Percentiles rank a stretch among this genome's conserved stretches.
Conservation (phyloP, 192 early-diverging fungal genomes). For the Ambispora gerdemannii region DNA sequence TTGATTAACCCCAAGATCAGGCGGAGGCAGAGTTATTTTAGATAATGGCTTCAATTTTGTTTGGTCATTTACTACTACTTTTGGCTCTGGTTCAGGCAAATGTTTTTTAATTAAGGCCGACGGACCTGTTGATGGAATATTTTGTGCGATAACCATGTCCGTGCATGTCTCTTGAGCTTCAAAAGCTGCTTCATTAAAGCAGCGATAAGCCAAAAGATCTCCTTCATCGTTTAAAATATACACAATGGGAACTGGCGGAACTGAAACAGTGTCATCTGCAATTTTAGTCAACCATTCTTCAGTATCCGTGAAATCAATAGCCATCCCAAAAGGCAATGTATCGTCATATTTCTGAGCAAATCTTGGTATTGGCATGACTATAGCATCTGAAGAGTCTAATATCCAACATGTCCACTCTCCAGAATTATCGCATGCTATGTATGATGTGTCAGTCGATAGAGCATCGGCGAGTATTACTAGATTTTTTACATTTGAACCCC, state of each 20-base stretch:
- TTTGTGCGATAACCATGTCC: slow-evolving; percentile 36
- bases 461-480: slow-evolving; percentile 42
- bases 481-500: slow-evolving; percentile 39
- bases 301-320: slow-evolving; percentile 68
- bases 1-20: background rate
- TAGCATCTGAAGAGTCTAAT: slow-evolving; percentile 54
- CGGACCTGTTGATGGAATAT: slow-evolving; percentile 6
- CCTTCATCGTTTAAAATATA: slow-evolving; percentile 69
- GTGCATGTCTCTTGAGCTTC: slow-evolving; percentile 38
- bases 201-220: slow-evolving; percentile 61
- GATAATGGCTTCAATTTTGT: background rate
- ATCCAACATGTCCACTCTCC: slow-evolving; percentile 66
- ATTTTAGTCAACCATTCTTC: slow-evolving; percentile 37
- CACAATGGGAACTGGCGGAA: slow-evolving; percentile 65
- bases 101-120: background rate
- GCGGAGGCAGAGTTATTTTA: no score
- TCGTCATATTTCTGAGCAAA: slow-evolving; percentile 45
- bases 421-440: slow-evolving; percentile 46
- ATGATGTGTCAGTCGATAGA: slow-evolving; percentile 45
- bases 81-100: background rate
- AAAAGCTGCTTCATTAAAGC: slow-evolving; percentile 57
- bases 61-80: background rate
- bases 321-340: slow-evolving; percentile 66
- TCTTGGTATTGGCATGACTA: slow-evolving; percentile 57
- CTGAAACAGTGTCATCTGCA: slow-evolving; percentile 44